Conservation (phyloP, 2,329 filamentous ascomycete genomes). For the Atkinsonella texensis region DNA sequence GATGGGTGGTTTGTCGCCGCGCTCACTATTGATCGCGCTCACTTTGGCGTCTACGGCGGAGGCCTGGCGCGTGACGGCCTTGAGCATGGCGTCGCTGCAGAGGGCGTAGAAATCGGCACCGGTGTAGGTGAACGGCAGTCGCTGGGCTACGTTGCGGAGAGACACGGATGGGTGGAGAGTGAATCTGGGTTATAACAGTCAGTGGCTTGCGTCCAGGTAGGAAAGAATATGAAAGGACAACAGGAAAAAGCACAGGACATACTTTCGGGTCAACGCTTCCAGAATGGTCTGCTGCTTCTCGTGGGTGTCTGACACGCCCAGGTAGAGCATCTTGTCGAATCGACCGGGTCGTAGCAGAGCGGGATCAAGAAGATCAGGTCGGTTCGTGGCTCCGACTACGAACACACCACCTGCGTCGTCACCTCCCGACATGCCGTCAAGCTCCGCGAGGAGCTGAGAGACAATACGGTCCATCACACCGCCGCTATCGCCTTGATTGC, state of each 20-base stretch:
- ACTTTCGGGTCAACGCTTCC: slow-evolving; percentile 90
- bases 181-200: slow-evolving; percentile 45
- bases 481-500: slow-evolving; percentile 92
- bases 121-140: slow-evolving; percentile 88
- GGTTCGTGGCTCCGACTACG: slow-evolving; percentile 91
- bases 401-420: slow-evolving; percentile 83
- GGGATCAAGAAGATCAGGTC: slow-evolving; percentile 84
- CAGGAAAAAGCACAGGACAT: slow-evolving; percentile 24
- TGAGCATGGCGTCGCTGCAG: slow-evolving; percentile 97
- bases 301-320: slow-evolving; percentile 92
- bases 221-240: neutral
- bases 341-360: slow-evolving; percentile 79
- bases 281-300: slow-evolving; percentile 92
- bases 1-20: slow-evolving; percentile 34
- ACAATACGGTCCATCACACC: slow-evolving; percentile 98
- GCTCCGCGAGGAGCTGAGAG: slow-evolving; percentile 82
- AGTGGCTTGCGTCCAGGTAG: too few species aligned
- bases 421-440: slow-evolving; percentile 95
- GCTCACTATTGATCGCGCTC: slow-evolving; percentile 47
- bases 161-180: slow-evolving; percentile 70
- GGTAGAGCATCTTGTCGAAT: slow-evolving; percentile 97
- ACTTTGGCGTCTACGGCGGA: slow-evolving; percentile 76
- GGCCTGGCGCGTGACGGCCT: slow-evolving; percentile 88
- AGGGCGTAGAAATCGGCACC: slow-evolving; percentile 95
- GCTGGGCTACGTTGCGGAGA: slow-evolving; percentile 58